phyloP scores from a whole-genome alignment of 441 rosid species.

The Macaranga tanarius region DNA sequence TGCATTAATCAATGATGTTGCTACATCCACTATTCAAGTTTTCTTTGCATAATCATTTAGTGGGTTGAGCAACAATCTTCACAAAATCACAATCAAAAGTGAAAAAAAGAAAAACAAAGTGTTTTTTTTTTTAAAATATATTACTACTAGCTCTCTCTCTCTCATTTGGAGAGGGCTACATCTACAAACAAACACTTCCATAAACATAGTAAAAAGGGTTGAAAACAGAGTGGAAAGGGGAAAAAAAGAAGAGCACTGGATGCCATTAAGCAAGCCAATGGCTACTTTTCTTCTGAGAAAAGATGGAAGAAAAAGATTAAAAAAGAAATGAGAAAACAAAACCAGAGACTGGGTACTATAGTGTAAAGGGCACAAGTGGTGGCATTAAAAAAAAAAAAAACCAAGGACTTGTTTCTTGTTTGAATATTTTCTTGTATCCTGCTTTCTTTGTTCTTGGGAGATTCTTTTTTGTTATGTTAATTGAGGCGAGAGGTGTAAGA shows the following conservation, averaged over 20 bases:
- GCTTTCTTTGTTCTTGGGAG: neutral
- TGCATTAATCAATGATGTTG: conserved; percentile 17
- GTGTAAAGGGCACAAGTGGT: conserved; percentile 10
- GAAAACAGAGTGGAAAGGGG: neutral
- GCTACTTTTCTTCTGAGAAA: conserved; percentile 23
- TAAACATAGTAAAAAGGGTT: neutral
- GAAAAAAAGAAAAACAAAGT: neutral
- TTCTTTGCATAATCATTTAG: neutral
- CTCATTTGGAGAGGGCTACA: conserved; percentile 28
- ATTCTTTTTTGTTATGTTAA: conserved; percentile 41
- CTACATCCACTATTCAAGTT: conserved; percentile 18
- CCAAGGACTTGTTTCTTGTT: neutral
- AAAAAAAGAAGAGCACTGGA: conserved; percentile 34
- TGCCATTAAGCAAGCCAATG: conserved; percentile 36
- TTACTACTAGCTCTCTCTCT: conserved; percentile 58
- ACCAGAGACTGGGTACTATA: conserved; percentile 14
- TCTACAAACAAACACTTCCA: conserved; percentile 26
- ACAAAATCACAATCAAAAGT: neutral
- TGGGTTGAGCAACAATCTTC: neutral
- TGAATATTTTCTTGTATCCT: neutral
- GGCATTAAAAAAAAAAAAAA: conserved; percentile 1
- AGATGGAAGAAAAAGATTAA: neutral
- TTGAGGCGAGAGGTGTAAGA: conserved; percentile 89
- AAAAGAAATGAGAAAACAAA: neutral
- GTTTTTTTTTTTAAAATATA: neutral